Conservation (phyloP, 139 green algal genomes). For the Parachlorella kessleri region DNA sequence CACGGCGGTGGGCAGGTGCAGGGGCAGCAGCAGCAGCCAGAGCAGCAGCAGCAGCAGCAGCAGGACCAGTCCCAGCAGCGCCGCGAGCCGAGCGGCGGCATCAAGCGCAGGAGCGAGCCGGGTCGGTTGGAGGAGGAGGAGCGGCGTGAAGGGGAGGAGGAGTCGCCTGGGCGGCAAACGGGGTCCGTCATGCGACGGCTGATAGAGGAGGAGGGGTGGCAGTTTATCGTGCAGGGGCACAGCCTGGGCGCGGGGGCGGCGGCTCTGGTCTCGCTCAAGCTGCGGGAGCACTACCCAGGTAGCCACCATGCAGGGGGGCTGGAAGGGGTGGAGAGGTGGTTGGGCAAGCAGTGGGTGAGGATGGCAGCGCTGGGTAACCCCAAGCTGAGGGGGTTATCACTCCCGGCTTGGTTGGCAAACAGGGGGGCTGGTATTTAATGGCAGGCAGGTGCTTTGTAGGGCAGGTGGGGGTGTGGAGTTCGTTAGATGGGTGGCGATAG, state of each 20-base stretch:
- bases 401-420: too few species aligned
- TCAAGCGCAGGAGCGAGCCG: neutral
- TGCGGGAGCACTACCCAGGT: constrained; percentile 38
- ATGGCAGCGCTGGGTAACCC: too few species aligned
- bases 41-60: neutral
- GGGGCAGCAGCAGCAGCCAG: too few species aligned
- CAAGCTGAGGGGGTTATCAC: too few species aligned
- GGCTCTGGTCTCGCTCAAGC: constrained; percentile 49
- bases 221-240: constrained; percentile 55
- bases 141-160: neutral
- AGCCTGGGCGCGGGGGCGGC: constrained; percentile 54
- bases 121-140: neutral
- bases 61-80: neutral
- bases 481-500: too few species aligned
- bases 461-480: too few species aligned
- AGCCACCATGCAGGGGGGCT: neutral
- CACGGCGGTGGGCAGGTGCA: neutral
- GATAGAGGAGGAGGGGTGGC: constrained; percentile 34
- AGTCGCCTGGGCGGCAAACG: neutral
- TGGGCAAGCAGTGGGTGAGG: too few species aligned
- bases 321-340: too few species aligned
- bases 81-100: neutral
- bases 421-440: too few species aligned
- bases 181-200: constrained; percentile 19
- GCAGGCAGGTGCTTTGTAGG: too few species aligned